Percentiles rank a stretch among this genome's conserved stretches.
Evolutionary conservation across 176 grass and related monocot species (phyloP).

Genomic region (Raddia guianensis): DNA sequence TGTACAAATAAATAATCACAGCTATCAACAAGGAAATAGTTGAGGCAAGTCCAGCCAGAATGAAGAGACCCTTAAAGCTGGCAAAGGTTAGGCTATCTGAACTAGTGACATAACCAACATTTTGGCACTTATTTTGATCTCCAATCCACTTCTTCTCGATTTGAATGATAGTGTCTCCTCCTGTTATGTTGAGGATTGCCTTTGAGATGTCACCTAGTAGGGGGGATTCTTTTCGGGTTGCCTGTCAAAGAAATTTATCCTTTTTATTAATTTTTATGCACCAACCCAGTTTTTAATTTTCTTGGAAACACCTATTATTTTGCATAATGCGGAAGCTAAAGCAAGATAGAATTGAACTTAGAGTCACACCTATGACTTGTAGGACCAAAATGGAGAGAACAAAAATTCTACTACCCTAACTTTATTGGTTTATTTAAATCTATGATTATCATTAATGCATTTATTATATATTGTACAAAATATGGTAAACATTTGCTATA

Average conservation of each 20-base stretch:
- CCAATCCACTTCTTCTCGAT: slow-evolving; percentile 61
- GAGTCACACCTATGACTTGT: too few species aligned
- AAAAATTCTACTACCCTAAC: too few species aligned
- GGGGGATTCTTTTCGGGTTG: slow-evolving; percentile 48
- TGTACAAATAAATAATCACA: slow-evolving; percentile 38
- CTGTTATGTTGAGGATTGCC: slow-evolving; percentile 64
- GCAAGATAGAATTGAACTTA: neutral
- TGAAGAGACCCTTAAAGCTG: slow-evolving; percentile 59
- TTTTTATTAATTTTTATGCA: neutral
- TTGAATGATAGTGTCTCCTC: slow-evolving; percentile 32
- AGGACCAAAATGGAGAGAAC: too few species aligned
- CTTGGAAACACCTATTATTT: neutral
- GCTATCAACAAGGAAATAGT: slow-evolving; percentile 42
- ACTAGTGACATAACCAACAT: neutral
- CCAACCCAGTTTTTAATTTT: too few species aligned
- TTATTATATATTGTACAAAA: too few species aligned
- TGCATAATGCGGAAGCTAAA: neutral
- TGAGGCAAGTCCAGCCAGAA: slow-evolving; percentile 47
- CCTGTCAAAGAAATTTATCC: slow-evolving; percentile 39
- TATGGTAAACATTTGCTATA: too few species aligned
- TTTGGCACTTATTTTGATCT: slow-evolving; percentile 33
- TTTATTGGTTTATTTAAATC: too few species aligned
- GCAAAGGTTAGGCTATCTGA: slow-evolving; percentile 42
- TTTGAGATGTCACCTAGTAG: slow-evolving; percentile 50
- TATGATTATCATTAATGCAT: too few species aligned